phyloP scores from a whole-genome alignment of 106 monocot genomes.

The Dioscorea dumetorum region DNA sequence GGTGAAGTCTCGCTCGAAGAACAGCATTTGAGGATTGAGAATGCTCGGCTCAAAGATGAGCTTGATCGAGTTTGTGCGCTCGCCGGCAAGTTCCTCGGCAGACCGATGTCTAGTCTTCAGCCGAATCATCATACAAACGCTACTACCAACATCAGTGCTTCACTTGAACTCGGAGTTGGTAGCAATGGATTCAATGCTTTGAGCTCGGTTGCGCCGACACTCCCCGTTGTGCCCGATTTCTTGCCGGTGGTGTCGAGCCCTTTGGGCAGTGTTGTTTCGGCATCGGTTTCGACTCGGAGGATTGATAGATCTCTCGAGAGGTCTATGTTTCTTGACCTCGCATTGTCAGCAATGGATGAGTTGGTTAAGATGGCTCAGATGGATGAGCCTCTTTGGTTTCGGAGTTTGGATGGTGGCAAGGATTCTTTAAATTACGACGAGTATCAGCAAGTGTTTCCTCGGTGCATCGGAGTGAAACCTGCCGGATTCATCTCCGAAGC shows the following conservation, averaged over 20 bases:
- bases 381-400: conserved; percentile 71
- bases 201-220: conserved; percentile 10
- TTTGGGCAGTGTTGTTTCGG: conserved; percentile 15
- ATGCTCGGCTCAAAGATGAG: conserved; percentile 84
- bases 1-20: conserved; percentile 65
- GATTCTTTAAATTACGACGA: conserved; percentile 59
- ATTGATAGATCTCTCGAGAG: conserved; percentile 48
- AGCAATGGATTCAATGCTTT: conserved; percentile 23
- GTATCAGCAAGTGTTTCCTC: conserved; percentile 38
- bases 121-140: neutral
- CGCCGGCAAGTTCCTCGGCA: conserved; percentile 62
- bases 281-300: conserved; percentile 10
- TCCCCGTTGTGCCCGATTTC: conserved; percentile 27
- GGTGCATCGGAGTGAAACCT: conserved; percentile 39
- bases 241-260: conserved; percentile 18
- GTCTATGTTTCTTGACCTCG: conserved; percentile 59
- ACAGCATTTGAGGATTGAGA: conserved; percentile 79
- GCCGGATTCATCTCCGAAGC: conserved; percentile 64
- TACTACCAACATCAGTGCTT: conserved; percentile 27
- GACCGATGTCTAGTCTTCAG: conserved; percentile 21
- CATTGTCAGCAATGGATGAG: conserved; percentile 74
- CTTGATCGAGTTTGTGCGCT: conserved; percentile 63
- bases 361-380: conserved; percentile 77
- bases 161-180: conserved; percentile 55
- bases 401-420: conserved; percentile 12